phyloP scores from a whole-genome alignment of 192 early-diverging fungal species.

The Chytriomyces hyalinus region DNA sequence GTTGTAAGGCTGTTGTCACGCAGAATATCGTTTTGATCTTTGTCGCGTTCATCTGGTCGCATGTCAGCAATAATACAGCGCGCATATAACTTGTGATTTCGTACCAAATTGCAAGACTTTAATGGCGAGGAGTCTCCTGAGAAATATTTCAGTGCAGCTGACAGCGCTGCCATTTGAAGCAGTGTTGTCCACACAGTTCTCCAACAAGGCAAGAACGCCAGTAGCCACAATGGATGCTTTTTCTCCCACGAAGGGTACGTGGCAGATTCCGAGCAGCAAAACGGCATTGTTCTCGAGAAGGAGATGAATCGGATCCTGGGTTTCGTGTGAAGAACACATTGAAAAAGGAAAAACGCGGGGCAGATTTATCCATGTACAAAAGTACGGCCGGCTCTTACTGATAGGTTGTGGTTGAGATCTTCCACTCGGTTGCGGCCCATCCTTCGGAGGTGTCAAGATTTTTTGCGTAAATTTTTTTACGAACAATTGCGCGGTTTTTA shows the following conservation, averaged over 20 bases:
- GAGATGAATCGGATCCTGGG: conserved; percentile 10
- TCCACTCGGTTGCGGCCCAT: no score
- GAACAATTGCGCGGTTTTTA: no score
- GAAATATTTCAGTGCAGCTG: conserved; percentile 8
- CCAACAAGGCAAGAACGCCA: not conserved
- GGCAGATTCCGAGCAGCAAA: conserved; percentile 18
- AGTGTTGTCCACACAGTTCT: not conserved
- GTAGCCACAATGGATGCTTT: conserved; percentile 7
- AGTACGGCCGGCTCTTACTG: no score
- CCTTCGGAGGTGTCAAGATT: no score
- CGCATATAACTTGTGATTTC: not conserved
- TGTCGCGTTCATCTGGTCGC: conserved; percentile 40
- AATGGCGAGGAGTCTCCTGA: conserved; percentile 20
- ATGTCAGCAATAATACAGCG: not conserved
- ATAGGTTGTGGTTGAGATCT: no score
- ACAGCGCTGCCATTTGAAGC: not conserved
- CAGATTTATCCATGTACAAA: no score
- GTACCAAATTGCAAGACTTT: conserved; percentile 33
- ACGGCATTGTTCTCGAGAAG: conserved; percentile 22
- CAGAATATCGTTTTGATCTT: conserved; percentile 53
- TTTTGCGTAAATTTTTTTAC: no score
- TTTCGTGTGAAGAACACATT: no score
- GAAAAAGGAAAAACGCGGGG: no score
- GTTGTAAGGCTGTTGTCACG: conserved; percentile 51
- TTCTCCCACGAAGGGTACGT: conserved; percentile 31